phyloP scores from a whole-genome alignment of 768 basidiomycete genomes.

The Boletus eberwhitei region DNA sequence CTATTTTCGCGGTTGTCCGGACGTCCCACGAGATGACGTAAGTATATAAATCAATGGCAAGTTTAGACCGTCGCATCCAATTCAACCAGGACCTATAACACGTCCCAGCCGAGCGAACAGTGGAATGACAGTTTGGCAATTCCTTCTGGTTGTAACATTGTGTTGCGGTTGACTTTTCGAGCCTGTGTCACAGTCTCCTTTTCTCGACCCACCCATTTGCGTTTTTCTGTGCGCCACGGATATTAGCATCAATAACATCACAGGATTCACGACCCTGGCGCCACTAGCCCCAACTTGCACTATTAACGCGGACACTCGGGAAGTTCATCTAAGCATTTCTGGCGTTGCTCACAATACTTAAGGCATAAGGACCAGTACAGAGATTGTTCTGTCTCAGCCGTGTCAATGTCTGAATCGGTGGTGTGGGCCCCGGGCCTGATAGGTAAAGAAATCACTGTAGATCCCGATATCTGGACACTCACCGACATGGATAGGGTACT shows the following conservation, averaged over 20 bases:
- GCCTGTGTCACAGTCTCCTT: too few relatives aligned
- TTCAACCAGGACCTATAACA: too few relatives aligned
- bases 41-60: too few relatives aligned
- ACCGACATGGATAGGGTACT: conserved; percentile 1
- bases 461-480: neutral
- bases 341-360: neutral
- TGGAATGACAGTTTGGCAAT: too few relatives aligned
- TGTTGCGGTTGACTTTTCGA: too few relatives aligned
- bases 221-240: too few relatives aligned
- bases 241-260: neutral
- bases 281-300: neutral
- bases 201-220: too few relatives aligned
- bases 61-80: too few relatives aligned
- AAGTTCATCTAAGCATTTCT: neutral
- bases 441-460: neutral
- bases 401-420: neutral
- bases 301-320: neutral
- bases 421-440: conserved; percentile 1
- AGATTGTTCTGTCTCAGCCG: neutral
- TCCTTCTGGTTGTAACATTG: too few relatives aligned
- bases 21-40: too few relatives aligned
- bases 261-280: neutral
- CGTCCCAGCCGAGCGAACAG: too few relatives aligned
- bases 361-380: neutral
- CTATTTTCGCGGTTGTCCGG: too few relatives aligned